Evolutionary conservation across 2,329 filamentous ascomycete genomes (phyloP).

Genomic region (Daldinia sp.): DNA sequence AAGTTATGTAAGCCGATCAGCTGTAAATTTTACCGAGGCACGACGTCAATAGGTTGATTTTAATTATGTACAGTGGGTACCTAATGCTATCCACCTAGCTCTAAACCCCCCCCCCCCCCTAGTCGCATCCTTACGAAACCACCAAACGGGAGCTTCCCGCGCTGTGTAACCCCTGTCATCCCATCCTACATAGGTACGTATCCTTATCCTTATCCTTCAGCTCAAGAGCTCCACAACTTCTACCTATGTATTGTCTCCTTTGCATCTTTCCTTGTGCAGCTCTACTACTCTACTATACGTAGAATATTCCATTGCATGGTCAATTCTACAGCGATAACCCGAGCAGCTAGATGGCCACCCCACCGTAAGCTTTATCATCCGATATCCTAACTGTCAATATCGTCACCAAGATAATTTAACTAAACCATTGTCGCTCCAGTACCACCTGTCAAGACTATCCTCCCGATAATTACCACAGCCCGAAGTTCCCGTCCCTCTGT

Average conservation of each 20-base stretch:
- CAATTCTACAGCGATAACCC: conserved; percentile 4
- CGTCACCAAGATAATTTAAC: background rate
- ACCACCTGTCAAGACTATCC: conserved; percentile 46
- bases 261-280: background rate
- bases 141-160: conserved; percentile 22
- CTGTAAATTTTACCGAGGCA: conserved; percentile 41
- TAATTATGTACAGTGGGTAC: background rate
- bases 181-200: too few relatives aligned
- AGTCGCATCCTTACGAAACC: background rate
- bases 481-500: conserved; percentile 83
- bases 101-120: background rate
- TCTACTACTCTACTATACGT: background rate
- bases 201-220: too few relatives aligned
- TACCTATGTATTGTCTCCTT: conserved; percentile 13
- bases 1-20: background rate
- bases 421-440: conserved; percentile 12
- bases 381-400: background rate
- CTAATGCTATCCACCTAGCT: background rate
- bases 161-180: conserved; percentile 13
- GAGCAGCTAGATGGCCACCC: conserved; percentile 37
- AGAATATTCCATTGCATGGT: background rate
- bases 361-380: conserved; percentile 29
- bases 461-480: conserved; percentile 68
- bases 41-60: conserved; percentile 31
- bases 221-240: conserved; percentile 25